These are phyloP conservation scores for Hyaloperonospora brassicae DNA, from an alignment of 352 stramenopile genomes.

Conservation along the genomic window DNA sequence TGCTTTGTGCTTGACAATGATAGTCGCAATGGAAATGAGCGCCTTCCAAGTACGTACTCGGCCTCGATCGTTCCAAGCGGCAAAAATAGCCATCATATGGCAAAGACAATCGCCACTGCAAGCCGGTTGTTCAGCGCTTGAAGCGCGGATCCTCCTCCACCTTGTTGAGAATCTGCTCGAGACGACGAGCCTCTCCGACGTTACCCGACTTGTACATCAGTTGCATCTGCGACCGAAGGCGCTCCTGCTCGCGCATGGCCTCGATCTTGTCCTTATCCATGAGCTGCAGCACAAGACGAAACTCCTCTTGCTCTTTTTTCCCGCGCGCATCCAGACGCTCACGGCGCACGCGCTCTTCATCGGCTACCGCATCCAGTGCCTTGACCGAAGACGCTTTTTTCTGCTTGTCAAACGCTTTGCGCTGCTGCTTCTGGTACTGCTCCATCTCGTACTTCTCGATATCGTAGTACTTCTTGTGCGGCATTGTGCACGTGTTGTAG, in stretches of 20 bases:
- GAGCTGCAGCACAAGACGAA: constrained; percentile 65
- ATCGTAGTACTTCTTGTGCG: constrained; percentile 97
- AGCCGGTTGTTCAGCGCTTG: constrained; percentile 9
- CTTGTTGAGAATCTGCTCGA: constrained; percentile 76
- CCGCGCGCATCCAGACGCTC: constrained; percentile 47
- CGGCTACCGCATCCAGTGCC: constrained; percentile 23
- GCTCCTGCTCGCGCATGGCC: constrained; percentile 79
- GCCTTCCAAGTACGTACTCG: no score
- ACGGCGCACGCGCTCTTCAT: constrained; percentile 59
- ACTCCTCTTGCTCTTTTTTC: constrained; percentile 66
- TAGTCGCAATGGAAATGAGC: no score
- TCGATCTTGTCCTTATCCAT: constrained; percentile 85
- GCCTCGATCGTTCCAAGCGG: no score
- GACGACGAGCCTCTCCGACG: constrained; percentile 66
- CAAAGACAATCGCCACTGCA: no score
- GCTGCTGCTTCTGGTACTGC: constrained; percentile 84
- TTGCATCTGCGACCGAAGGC: constrained; percentile 82
- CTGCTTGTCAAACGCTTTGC: constrained; percentile 32
- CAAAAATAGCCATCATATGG: no score
- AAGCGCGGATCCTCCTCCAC: constrained; percentile 42
- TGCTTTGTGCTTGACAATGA: no score
- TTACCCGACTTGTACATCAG: constrained; percentile 88
- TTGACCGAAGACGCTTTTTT: constrained; percentile 11
- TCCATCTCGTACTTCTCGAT: constrained; percentile 96
- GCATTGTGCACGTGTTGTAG: constrained; percentile 96